Evolutionary conservation across 768 basidiomycete genomes (phyloP), one percentile per base, ranked within the genome.

Genomic region (Pulveroboletus sp.): DNA sequence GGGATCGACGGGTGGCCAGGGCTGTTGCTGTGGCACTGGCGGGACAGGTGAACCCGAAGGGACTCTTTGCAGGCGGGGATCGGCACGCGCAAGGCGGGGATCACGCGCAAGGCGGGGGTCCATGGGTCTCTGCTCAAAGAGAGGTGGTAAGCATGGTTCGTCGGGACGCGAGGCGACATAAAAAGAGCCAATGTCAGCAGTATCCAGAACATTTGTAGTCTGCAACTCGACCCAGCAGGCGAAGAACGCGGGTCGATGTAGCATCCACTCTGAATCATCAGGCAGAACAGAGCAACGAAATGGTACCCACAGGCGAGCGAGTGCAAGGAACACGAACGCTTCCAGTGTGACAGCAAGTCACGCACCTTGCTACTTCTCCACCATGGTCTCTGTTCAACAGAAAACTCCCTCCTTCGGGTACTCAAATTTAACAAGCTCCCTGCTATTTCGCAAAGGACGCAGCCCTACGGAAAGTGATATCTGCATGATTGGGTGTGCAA

Each of bases 231-330:
- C 83, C 86, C 85, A 70, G 67, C 73, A 55, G 57, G 54, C 52
- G 47, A 39, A 47, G 14, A 60, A 66, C 57, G 68, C 70, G 76
- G 86, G 80, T 90, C 76, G 73, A 79, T 86, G 67, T 71, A 85
- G 89, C 73, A 83, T 89, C 89, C 89, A 92, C 89, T 92, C 89
- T 87, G 84, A 86, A 80, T 92, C 87, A 91, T 92, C 89, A 67
- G 66, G 30, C 58, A 18, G 32, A 32, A 52, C 36, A 1, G 35
- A 32, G 37, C 43, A 31, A 8, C 8, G 49, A 44, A 57, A 44
- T 9, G 21, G 53, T 47, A 50, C 64, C 66, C 36, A 71, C 66
- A 28, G 21, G 43, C 2, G 9, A 30, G 57, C 41, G 33, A 28
- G 35, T 39, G 44, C 14, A 48, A 39, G 35, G 27, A 45, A 17